phyloP scores from a whole-genome alignment of 306 rosid genomes.

The Purshia tridentata region DNA sequence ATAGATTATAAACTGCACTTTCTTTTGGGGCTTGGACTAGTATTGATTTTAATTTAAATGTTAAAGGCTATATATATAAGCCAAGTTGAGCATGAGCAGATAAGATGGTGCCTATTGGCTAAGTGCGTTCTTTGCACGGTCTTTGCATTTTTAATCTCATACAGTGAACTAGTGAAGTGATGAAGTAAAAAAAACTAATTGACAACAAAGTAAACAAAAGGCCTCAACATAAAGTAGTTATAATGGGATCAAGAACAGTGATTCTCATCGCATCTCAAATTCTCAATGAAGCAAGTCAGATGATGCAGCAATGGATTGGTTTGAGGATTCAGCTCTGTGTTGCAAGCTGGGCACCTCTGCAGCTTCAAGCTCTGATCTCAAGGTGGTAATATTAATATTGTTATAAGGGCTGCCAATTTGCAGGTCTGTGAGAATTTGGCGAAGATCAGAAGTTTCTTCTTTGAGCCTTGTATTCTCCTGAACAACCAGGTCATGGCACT shows the following conservation, averaged over 20 bases:
- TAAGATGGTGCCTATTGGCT: constrained; percentile 1
- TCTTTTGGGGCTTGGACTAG: background rate
- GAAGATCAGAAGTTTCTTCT: constrained; percentile 63
- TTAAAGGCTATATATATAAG: background rate
- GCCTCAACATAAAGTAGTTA: constrained; percentile 17
- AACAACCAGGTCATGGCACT: constrained; percentile 50
- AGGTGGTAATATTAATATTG: constrained; percentile 17
- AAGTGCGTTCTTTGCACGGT: constrained; percentile 13
- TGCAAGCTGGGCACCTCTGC: constrained; percentile 41
- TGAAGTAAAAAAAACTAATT: constrained; percentile 19
- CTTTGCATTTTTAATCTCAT: background rate
- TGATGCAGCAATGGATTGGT: constrained; percentile 41
- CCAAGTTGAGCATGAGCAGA: background rate
- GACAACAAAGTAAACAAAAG: constrained; percentile 29
- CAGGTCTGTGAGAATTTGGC: constrained; percentile 52
- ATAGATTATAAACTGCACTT: constrained; percentile 25
- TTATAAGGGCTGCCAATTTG: constrained; percentile 41
- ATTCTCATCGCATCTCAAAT: constrained; percentile 12
- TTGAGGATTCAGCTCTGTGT: constrained; percentile 48
- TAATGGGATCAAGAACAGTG: constrained; percentile 24
- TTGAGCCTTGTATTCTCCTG: constrained; percentile 63
- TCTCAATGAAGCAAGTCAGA: constrained; percentile 43
- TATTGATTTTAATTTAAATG: background rate
- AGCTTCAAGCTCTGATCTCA: constrained; percentile 40
- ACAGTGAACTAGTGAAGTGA: background rate